phyloP scores from a whole-genome alignment of 208 protist genomes.

The Spongospora subterranea region DNA sequence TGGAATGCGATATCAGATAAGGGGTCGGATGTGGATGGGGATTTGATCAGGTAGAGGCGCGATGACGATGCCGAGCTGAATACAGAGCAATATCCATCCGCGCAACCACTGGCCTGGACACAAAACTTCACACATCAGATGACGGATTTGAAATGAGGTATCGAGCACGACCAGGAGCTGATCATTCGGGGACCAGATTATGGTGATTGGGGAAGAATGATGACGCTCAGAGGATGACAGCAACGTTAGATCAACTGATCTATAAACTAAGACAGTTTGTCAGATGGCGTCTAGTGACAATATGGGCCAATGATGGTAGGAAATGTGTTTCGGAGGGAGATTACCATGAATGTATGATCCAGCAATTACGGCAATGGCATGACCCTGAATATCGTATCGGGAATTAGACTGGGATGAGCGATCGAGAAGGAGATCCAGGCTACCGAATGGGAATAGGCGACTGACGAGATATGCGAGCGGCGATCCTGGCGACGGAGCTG shows the following conservation, averaged over 20 bases:
- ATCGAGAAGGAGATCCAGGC: background rate
- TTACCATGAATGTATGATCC: background rate
- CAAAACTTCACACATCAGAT: too few relatives aligned
- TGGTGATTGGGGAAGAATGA: background rate
- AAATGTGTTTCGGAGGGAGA: too few relatives aligned
- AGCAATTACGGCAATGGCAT: background rate
- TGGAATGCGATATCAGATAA: too few relatives aligned
- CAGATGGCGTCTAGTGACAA: background rate
- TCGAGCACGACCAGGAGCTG: background rate
- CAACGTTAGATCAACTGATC: background rate
- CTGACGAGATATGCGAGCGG: background rate
- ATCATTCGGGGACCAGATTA: background rate
- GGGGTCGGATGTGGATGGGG: too few relatives aligned
- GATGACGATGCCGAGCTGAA: too few relatives aligned
- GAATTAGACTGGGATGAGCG: background rate
- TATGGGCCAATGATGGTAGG: too few relatives aligned
- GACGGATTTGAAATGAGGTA: background rate
- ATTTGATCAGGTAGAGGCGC: too few relatives aligned
- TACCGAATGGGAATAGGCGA: background rate
- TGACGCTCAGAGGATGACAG: background rate
- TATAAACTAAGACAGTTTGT: background rate
- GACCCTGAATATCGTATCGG: background rate
- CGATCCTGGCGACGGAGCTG: background rate
- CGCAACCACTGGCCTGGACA: too few relatives aligned
- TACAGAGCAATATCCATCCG: too few relatives aligned